phyloP scores from a whole-genome alignment of 2,329 filamentous ascomycete genomes.

The Colletotrichum echinochloae region DNA sequence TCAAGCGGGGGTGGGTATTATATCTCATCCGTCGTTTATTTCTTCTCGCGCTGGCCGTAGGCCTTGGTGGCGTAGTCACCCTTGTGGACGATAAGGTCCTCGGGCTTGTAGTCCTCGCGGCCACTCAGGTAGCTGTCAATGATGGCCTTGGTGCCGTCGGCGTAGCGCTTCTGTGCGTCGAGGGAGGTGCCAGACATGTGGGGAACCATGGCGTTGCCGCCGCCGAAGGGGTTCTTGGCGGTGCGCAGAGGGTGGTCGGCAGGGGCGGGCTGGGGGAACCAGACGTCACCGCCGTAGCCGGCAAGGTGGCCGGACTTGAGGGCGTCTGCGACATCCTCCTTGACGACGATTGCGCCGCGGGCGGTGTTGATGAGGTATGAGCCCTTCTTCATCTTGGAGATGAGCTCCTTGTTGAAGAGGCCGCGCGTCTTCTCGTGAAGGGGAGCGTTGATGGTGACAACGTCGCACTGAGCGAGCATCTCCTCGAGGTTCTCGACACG shows the following conservation, averaged over 20 bases:
- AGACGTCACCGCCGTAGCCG: slow-evolving; percentile 90
- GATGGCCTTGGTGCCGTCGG: slow-evolving; percentile 88
- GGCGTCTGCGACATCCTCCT: slow-evolving; percentile 96
- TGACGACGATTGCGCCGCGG: slow-evolving; percentile 98
- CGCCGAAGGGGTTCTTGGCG: slow-evolving; percentile 94
- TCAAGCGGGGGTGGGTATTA: slow-evolving; percentile 15
- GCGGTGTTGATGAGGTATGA: slow-evolving; percentile 99
- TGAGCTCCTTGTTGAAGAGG: slow-evolving; percentile 98
- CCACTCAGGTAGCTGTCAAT: slow-evolving; percentile 91
- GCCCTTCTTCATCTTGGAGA: slow-evolving; percentile 98
- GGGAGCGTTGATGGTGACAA: slow-evolving; percentile 99
- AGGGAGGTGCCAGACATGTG: slow-evolving; percentile 99
- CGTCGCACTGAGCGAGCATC: slow-evolving; percentile 92
- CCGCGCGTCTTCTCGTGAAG: slow-evolving; percentile 98
- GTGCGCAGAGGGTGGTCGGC: slow-evolving; percentile 92
- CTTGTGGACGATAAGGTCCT: slow-evolving; percentile 90
- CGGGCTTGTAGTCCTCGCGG: slow-evolving; percentile 84
- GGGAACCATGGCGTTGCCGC: slow-evolving; percentile 98
- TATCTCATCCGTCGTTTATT: slow-evolving; percentile 41
- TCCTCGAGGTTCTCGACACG: slow-evolving; percentile 92
- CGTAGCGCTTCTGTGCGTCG: slow-evolving; percentile 94
- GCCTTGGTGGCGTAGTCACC: slow-evolving; percentile 97
- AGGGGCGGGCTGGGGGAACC: slow-evolving; percentile 98
- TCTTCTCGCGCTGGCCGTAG: slow-evolving; percentile 80
- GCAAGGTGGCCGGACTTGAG: slow-evolving; percentile 92